These are phyloP conservation scores for Beauveria sp. DNA, from an alignment of 2,329 filamentous ascomycete species.

Conservation along the genomic window DNA sequence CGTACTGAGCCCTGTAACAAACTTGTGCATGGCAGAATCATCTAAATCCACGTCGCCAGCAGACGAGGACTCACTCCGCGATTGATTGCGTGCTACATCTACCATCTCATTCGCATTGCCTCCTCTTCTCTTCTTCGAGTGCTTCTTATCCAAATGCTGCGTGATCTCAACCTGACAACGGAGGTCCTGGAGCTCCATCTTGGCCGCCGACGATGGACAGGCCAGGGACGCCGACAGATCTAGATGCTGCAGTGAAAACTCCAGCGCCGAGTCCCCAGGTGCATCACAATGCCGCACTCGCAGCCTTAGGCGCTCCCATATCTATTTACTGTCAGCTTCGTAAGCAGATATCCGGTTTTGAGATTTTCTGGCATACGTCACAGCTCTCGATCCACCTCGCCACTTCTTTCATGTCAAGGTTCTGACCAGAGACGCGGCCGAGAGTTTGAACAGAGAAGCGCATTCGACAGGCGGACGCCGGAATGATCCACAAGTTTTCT, in stretches of 20 bases:
- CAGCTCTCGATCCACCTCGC: constrained; percentile 17
- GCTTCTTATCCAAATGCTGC: not conserved
- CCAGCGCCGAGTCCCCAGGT: constrained; percentile 15
- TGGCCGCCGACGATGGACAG: constrained; percentile 20
- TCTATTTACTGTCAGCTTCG: constrained; percentile 14
- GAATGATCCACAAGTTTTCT: constrained; percentile 26
- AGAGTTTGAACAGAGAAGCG: constrained; percentile 17
- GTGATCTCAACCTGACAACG: constrained; percentile 20
- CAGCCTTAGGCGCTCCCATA: constrained; percentile 26
- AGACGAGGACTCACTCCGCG: not conserved
- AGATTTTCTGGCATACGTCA: constrained; percentile 18
- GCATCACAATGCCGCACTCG: constrained; percentile 17
- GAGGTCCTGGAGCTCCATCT: constrained; percentile 21
- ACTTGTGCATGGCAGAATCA: not conserved
- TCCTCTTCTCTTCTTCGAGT: not conserved
- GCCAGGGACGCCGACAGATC: constrained; percentile 24
- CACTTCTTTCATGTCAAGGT: constrained; percentile 14
- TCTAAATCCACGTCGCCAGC: not conserved
- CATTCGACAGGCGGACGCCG: constrained; percentile 23
- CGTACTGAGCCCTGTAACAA: not conserved
- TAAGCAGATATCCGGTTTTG: rapidly evolving
- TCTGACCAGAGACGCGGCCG: constrained; percentile 15
- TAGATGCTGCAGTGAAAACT: constrained; percentile 30
- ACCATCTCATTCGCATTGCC: not conserved
- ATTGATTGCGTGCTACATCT: not conserved